Evolutionary conservation across 805 yeast species (phyloP).

Genomic region (Yamadazyma nakazawae): DNA sequence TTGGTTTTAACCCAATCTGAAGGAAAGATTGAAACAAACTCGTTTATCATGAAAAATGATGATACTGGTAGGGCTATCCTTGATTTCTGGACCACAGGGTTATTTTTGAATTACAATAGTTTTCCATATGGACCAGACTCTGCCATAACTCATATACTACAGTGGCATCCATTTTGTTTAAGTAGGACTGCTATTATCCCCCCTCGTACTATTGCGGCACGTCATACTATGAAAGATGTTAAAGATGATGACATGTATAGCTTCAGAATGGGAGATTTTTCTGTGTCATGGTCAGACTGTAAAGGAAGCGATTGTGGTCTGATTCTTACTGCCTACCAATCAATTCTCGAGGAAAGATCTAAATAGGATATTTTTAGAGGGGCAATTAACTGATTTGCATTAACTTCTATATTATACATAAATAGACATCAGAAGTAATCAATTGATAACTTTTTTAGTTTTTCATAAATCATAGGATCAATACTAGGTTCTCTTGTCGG

Average conservation of each 20-base stretch:
- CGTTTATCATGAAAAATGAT: conserved; percentile 70
- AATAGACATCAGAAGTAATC: neutral
- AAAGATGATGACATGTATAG: conserved; percentile 35
- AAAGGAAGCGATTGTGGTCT: conserved; percentile 49
- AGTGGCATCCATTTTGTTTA: conserved; percentile 89
- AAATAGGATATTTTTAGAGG: neutral
- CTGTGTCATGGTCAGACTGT: conserved; percentile 61
- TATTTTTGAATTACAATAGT: conserved; percentile 62
- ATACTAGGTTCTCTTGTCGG: conserved; percentile 2
- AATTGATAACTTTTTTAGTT: neutral
- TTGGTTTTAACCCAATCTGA: conserved; percentile 70
- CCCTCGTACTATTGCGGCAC: conserved; percentile 34
- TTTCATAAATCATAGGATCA: conserved; percentile 11
- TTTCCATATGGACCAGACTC: conserved; percentile 58
- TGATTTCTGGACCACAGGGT: conserved; percentile 77
- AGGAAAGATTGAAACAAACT: conserved; percentile 58
- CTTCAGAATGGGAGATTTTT: conserved; percentile 65
- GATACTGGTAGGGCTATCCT: conserved; percentile 61
- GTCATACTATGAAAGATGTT: conserved; percentile 23
- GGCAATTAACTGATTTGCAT: no score
- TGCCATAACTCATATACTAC: conserved; percentile 83
- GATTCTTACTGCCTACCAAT: conserved; percentile 31
- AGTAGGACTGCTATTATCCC: conserved; percentile 73
- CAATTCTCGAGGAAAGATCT: neutral
- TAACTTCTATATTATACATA: neutral